phyloP scores from a whole-genome alignment of 768 basidiomycete species.

The Mycena galopus region DNA sequence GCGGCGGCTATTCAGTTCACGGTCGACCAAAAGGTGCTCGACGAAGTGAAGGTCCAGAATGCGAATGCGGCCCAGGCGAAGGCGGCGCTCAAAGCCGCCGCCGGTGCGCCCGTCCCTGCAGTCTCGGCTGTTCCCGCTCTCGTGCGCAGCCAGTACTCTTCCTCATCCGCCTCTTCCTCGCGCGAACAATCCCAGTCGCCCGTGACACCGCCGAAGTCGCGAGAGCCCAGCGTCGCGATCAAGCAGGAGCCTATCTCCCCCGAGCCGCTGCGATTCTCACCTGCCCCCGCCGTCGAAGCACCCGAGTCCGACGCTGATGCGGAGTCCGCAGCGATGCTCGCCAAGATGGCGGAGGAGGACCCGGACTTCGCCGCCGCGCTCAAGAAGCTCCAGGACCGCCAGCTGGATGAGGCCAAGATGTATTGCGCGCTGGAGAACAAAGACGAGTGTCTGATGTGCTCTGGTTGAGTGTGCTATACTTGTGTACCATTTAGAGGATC shows the following conservation, averaged over 20 bases:
- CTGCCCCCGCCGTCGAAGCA: slow-evolving; percentile 35
- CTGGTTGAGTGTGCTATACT: slow-evolving; percentile 58
- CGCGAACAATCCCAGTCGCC: slow-evolving; percentile 27
- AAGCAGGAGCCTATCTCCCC: slow-evolving; percentile 47
- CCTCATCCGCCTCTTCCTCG: slow-evolving; percentile 41
- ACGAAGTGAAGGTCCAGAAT: slow-evolving; percentile 68
- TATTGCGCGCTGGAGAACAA: slow-evolving; percentile 93
- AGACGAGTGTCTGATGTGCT: slow-evolving; percentile 95
- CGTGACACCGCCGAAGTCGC: slow-evolving; percentile 31
- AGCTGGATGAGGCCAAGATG: slow-evolving; percentile 85
- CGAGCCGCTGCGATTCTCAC: slow-evolving; percentile 20
- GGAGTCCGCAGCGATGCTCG: slow-evolving; percentile 62
- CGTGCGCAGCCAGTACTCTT: slow-evolving; percentile 46
- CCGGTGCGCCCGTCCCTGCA: slow-evolving; percentile 41
- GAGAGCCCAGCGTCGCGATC: slow-evolving; percentile 32
- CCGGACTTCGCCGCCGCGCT: slow-evolving; percentile 88
- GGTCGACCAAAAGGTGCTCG: slow-evolving; percentile 79
- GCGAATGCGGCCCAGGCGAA: slow-evolving; percentile 45
- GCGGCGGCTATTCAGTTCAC: slow-evolving; percentile 83
- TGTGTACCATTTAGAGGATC: slow-evolving; percentile 15
- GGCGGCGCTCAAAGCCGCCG: slow-evolving; percentile 34
- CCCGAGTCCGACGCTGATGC: slow-evolving; percentile 57
- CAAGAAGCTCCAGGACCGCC: slow-evolving; percentile 74
- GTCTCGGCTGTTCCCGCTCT: slow-evolving; percentile 35
- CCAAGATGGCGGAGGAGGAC: slow-evolving; percentile 67